These are phyloP conservation scores for Globisporangium orthogonon DNA, from an alignment of 352 stramenopile species.

Conservation along the genomic window DNA sequence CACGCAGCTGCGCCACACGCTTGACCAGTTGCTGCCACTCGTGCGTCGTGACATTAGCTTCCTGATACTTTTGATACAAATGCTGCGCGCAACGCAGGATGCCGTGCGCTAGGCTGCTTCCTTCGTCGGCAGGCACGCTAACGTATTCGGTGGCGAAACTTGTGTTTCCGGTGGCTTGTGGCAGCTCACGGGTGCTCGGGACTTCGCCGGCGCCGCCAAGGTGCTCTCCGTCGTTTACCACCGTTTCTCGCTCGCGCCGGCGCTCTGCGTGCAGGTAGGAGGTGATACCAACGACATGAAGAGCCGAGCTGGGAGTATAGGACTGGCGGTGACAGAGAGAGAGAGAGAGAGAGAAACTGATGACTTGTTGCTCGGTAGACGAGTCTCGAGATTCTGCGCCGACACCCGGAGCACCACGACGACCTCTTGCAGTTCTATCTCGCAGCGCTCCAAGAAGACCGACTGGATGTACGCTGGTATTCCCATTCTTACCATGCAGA, in stretches of 20 bases:
- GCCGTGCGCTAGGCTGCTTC: no score
- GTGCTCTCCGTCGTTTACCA: conserved; percentile 65
- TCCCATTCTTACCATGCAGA: no score
- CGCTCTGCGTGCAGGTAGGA: conserved; percentile 58
- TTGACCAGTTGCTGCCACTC: conserved; percentile 41
- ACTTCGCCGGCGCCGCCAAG: conserved; percentile 63
- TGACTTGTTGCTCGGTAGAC: conserved; percentile 22
- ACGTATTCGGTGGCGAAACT: neutral
- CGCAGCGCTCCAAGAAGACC: conserved; percentile 27
- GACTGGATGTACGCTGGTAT: conserved; percentile 23
- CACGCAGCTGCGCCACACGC: conserved; percentile 29
- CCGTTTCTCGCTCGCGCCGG: conserved; percentile 48
- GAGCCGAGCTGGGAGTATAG: neutral
- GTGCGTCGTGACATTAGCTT: conserved; percentile 14
- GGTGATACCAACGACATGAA: neutral
- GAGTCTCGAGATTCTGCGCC: conserved; percentile 71
- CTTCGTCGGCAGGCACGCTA: no score
- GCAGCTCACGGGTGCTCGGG: conserved; percentile 59
- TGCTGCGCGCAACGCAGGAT: neutral
- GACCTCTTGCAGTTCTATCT: conserved; percentile 57
- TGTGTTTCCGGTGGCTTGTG: neutral
- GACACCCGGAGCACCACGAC: conserved; percentile 39
- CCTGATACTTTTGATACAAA: neutral
- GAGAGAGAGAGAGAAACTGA: neutral
- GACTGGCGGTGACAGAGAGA: no score